These are phyloP conservation scores for Colletotrichum agaves DNA, from an alignment of 2,329 filamentous ascomycete species.

Conservation along the genomic window DNA sequence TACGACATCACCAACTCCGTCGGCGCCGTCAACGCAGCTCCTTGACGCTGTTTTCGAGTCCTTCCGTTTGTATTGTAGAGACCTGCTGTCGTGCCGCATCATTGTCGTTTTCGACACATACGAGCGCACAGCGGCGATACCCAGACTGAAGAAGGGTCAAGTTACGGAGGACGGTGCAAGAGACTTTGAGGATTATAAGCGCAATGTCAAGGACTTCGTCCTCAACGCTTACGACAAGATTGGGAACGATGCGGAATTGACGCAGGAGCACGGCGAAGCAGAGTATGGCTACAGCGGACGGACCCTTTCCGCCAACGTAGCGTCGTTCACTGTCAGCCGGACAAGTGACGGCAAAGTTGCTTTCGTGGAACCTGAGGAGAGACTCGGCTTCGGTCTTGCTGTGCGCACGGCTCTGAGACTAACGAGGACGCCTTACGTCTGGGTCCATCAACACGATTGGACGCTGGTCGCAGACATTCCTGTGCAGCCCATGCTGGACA, in stretches of 20 bases:
- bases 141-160: constrained; percentile 64
- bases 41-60: constrained; percentile 58
- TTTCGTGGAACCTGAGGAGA: constrained; percentile 59
- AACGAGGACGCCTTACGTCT: constrained; percentile 61
- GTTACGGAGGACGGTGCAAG: constrained; percentile 58
- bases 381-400: constrained; percentile 64
- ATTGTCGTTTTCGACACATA: constrained; percentile 65
- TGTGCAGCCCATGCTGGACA: constrained; percentile 53
- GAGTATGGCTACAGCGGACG: constrained; percentile 56
- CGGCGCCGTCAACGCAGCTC: constrained; percentile 62
- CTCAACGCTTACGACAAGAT: constrained; percentile 43
- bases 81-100: constrained; percentile 54
- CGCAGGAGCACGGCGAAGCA: constrained; percentile 47
- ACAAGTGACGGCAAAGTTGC: constrained; percentile 51
- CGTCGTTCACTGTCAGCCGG: constrained; percentile 46
- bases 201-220: constrained; percentile 57
- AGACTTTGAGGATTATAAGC: constrained; percentile 57
- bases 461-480: constrained; percentile 58
- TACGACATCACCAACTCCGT: constrained; percentile 66
- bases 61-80: constrained; percentile 55
- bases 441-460: constrained; percentile 70
- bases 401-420: constrained; percentile 62
- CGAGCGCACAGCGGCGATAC: constrained; percentile 55
- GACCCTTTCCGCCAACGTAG: background rate
- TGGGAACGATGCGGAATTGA: background rate